Base-by-base conservation (phyloP, 225 moss, liverwort and hornwort genomes). In the Rhytidiadelphus loreus region DNA sequence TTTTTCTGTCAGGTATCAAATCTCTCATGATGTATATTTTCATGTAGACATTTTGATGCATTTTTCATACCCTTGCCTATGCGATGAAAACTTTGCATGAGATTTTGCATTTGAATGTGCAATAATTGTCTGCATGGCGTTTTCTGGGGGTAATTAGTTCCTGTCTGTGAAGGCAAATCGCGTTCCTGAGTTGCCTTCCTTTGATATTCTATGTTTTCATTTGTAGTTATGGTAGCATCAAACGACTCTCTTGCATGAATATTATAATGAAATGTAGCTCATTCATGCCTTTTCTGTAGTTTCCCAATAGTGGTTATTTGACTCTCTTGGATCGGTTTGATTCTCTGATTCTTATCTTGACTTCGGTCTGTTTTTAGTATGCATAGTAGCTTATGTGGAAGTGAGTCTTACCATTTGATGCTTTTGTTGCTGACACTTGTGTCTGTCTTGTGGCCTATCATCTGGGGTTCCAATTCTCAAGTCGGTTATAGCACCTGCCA, bases 401-500 rank as follows among this genome's bases (percentile, higher is more conserved):
- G 63, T 80, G 86, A 86, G 62, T 64, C 15, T 39, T 72, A 86
- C 56, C 64, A 57, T 83, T 78, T 83, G 68, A 48, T 80, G 56
- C 44, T 86, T 80, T 78, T 53, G 73, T 66, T 87, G 32, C 92
- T 91, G 82, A 91, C 82, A 84, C 87, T 77, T 68, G 83, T 88
- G 63, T 83, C 80, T 90, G 86, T 89, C 46, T 29, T 89, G 89
- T 92, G 88, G 86, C 52, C 72, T 73, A 85, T 82, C 44, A 69
- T 75, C 66, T 68, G 87, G 81, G 85, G 52, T 88, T 78, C 80
- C 74, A 81, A 72, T 83, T 83, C 82, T 91, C 88, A 93, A 98
- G 98, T 99, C 86, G 98, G 98, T 78, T 99, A 99, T 91, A 99
- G 98, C 95, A 99, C 98, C 66, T 99, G 98, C 87, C 98, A 99